Evolutionary conservation across 345 rosid species (phyloP), one percentile per base, ranked within the genome.

Genomic region (Physaria fendleri): DNA sequence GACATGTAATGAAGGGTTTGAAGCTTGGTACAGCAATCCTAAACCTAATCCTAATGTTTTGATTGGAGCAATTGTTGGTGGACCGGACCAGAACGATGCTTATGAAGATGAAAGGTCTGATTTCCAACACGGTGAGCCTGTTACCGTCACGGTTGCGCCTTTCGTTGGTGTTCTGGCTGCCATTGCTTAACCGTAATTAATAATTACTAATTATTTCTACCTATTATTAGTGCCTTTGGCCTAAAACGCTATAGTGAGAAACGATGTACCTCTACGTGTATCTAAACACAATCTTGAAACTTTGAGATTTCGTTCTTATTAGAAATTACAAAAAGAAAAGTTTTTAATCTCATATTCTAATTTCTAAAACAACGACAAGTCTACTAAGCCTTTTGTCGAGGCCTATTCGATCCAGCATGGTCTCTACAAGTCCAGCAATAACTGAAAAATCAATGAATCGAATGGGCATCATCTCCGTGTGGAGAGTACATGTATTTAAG

Each of bases 61-160:
- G 43, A 64, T 59, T 2, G 90, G 95, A 43, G 92, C 87, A 18
- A 28, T 86, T 13, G 86, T 89, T 6, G 83, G 92, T 16, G 90
- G 97, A 21, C 88, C 90, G 5, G 83, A 84, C 64, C 69, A 68
- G 10, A 75, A 79, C 28, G 95, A 90, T 51, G 42, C 39, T 18
- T 82, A 67, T 28, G 59, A 48, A 2, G 92, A 81, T 68, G 14
- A 42, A 6, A 71, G 90, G 64, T 64, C 77, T 37, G 82, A 82
- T 51, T 76, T 11, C 54, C 77, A 78, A 40, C 78, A 71, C 43
- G 68, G 58, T 4, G 80, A 86, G 66, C 77, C 92, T 17, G 79
- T 76, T 2, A 75, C 79, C 4, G 77, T 61, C 24, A 89, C 66
- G 12, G 67, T 66, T 40, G 83, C 95, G 30, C 90, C 92, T 5